Evolutionary conservation across 2,329 filamentous ascomycete species (phyloP), one percentile per base, ranked within the genome.

Genomic region (Calycina herbarum): DNA sequence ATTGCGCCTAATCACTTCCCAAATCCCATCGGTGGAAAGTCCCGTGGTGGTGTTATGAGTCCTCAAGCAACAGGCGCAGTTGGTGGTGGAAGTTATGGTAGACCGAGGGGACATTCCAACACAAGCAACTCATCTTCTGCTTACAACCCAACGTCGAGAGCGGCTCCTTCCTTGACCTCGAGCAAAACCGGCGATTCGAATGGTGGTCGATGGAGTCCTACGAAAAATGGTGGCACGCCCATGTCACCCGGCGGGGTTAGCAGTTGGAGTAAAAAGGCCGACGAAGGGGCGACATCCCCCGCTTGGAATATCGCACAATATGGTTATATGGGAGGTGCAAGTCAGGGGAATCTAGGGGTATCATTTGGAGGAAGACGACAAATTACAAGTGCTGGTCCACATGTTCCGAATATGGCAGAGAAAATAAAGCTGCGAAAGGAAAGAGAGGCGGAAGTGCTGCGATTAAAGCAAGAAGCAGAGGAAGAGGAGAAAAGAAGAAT

Each of bases 271-370:
- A 96, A 88, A 77, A 92, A 86, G 77, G 85, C 86, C 64, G 92
- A 97, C 71, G 91, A 97, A 77, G 86, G 86, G 17, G 85, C 84
- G 57, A 97, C 94, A 1, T 84, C 89, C 31, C 95, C 95, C 0
- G 95, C 95, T 1, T 99, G 95, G 95, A 99, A 98, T 76, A 98
- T 98, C 72, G 91, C 94, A 65, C 95, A 99, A 76, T 99, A 99
- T 76, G 94, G 95, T 7, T 99, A 97, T 78, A 95, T 98, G 90
- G 95, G 95, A 65, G 95, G 95, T 59, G 95, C 95, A 31, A 97
- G 92, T 74, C 95, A 99, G 77, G 94, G 93, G 2, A 98, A 96
- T 73, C 88, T 97, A 68, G 95, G 95, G 20, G 93, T 99, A 72
- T 88, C 92, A 11, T 98, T 98, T 78, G 95, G 95, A 64, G 92